Percentiles rank a stretch among this genome's conserved stretches.
phyloP scores from a whole-genome alignment of 2,329 filamentous ascomycete genomes.

The Colletotrichum musicola region DNA sequence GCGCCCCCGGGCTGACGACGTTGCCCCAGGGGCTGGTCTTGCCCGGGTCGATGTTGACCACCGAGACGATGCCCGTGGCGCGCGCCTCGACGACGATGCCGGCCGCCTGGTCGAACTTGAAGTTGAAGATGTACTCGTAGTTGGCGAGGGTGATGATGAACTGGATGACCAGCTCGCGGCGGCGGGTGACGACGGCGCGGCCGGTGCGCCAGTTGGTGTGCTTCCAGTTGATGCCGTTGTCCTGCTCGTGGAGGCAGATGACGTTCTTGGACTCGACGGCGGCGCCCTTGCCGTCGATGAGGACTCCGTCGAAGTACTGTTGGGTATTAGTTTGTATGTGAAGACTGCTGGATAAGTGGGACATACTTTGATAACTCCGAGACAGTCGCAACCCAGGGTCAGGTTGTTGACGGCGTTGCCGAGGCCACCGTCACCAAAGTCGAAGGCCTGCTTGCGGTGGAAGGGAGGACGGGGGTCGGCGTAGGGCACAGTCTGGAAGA shows the following conservation, averaged over 20 bases:
- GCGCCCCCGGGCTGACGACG: constrained; percentile 64
- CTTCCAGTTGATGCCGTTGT: constrained; percentile 40
- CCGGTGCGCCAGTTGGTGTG: constrained; percentile 67
- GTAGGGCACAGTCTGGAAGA: constrained; percentile 30
- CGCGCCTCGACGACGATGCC: constrained; percentile 40
- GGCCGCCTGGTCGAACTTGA: constrained; percentile 63
- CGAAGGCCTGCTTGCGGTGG: constrained; percentile 72
- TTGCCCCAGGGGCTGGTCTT: constrained; percentile 60
- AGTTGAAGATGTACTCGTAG: constrained; percentile 62
- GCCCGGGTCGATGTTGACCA: constrained; percentile 62
- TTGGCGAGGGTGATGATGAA: constrained; percentile 70
- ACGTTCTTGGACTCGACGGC: constrained; percentile 57
- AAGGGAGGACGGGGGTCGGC: constrained; percentile 38
- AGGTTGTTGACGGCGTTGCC: constrained; percentile 76
- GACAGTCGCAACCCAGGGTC: constrained; percentile 76
- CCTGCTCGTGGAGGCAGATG: constrained; percentile 39
- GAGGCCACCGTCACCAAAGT: constrained; percentile 77
- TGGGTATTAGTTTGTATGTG: background rate
- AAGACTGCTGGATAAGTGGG: too few relatives aligned
- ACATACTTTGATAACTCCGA: constrained; percentile 47
- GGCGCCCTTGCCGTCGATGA: constrained; percentile 46
- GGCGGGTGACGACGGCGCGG: constrained; percentile 62
- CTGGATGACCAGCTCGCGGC: constrained; percentile 66
- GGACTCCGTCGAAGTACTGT: constrained; percentile 41
- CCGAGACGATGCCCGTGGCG: constrained; percentile 55